These are phyloP conservation scores for Triticum timopheevii DNA, from an alignment of 176 grass and related monocot genomes.

Conservation along the genomic window DNA sequence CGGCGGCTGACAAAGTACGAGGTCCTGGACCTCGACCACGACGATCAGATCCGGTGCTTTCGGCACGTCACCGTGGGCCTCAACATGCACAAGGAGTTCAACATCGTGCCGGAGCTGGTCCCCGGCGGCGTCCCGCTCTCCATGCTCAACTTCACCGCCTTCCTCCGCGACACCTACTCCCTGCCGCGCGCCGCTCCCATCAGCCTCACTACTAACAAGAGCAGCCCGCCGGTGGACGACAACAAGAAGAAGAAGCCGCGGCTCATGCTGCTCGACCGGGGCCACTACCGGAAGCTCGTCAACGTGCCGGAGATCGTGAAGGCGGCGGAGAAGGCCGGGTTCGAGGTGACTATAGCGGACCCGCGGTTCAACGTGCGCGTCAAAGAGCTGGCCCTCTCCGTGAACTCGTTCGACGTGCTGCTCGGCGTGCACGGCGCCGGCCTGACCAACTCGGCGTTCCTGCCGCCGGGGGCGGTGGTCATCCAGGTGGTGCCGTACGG, in stretches of 20 bases:
- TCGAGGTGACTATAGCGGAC: slow-evolving; percentile 49
- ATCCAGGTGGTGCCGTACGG: slow-evolving; percentile 89
- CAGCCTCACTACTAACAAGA: not conserved
- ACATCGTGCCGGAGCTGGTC: slow-evolving; percentile 39
- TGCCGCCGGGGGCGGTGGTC: slow-evolving; percentile 53
- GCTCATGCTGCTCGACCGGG: slow-evolving; percentile 55
- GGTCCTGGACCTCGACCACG: slow-evolving; percentile 54
- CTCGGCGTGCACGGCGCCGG: slow-evolving; percentile 83
- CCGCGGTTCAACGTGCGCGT: slow-evolving; percentile 42
- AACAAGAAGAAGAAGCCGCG: slow-evolving; percentile 41
- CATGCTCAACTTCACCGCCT: slow-evolving; percentile 71
- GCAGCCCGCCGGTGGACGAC: not conserved
- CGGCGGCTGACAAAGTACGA: slow-evolving; percentile 51
- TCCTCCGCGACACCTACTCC: slow-evolving; percentile 49
- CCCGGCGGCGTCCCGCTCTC: slow-evolving; percentile 31
- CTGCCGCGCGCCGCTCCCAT: slow-evolving; percentile 38
- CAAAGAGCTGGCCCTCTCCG: slow-evolving; percentile 39
- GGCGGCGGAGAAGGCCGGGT: slow-evolving; percentile 54
- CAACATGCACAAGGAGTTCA: slow-evolving; percentile 64
- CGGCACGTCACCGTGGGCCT: slow-evolving; percentile 46
- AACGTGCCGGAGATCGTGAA: slow-evolving; percentile 50
- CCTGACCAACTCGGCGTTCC: slow-evolving; percentile 69
- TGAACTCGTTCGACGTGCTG: slow-evolving; percentile 80
- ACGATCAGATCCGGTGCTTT: slow-evolving; percentile 52
- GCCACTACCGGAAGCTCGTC: slow-evolving; percentile 49